Percentiles rank a stretch among this genome's conserved stretches.
Conservation (phyloP, 2,329 filamentous ascomycete genomes). For the Fusarium ramigenum region DNA sequence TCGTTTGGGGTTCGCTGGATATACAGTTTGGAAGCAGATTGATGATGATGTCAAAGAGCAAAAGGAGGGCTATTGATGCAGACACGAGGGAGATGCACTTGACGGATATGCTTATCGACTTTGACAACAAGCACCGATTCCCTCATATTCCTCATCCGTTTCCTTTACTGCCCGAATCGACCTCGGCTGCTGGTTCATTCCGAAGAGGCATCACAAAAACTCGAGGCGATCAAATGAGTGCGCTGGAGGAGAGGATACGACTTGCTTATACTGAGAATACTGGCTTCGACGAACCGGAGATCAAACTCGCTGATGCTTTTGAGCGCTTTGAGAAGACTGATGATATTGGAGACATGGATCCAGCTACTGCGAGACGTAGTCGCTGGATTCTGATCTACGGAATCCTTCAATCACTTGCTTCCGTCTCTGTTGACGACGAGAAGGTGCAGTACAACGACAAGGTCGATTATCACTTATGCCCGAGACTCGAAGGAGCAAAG, state of each 20-base stretch:
- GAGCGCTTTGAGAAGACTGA: constrained; percentile 66
- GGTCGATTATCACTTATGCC: constrained; percentile 66
- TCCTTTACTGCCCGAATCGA: constrained; percentile 68
- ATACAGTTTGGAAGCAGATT: constrained; percentile 70
- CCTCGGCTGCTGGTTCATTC: constrained; percentile 46
- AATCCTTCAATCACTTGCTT: constrained; percentile 67
- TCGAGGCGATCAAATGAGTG: constrained; percentile 26
- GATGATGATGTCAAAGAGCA: constrained; percentile 65
- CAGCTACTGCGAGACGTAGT: constrained; percentile 64
- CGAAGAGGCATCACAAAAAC: constrained; percentile 46
- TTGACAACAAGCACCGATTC: constrained; percentile 69
- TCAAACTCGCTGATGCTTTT: constrained; percentile 65
- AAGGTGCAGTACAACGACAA: constrained; percentile 61
- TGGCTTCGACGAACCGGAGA: constrained; percentile 66
- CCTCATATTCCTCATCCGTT: constrained; percentile 75
- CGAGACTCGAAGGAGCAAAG: constrained; percentile 53
- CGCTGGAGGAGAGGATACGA: constrained; percentile 60
- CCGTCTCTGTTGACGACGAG: constrained; percentile 66
- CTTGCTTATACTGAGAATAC: constrained; percentile 68
- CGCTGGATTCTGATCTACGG: constrained; percentile 71
- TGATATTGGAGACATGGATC: constrained; percentile 59
- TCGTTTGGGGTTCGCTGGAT: constrained; percentile 71
- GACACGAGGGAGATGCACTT: constrained; percentile 67
- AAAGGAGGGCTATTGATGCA: constrained; percentile 58
- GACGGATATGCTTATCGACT: constrained; percentile 72